Percentiles rank a stretch among this genome's conserved stretches.
Evolutionary conservation across 2,329 filamentous ascomycete species (phyloP).

Genomic region (Epichloe bromicola): DNA sequence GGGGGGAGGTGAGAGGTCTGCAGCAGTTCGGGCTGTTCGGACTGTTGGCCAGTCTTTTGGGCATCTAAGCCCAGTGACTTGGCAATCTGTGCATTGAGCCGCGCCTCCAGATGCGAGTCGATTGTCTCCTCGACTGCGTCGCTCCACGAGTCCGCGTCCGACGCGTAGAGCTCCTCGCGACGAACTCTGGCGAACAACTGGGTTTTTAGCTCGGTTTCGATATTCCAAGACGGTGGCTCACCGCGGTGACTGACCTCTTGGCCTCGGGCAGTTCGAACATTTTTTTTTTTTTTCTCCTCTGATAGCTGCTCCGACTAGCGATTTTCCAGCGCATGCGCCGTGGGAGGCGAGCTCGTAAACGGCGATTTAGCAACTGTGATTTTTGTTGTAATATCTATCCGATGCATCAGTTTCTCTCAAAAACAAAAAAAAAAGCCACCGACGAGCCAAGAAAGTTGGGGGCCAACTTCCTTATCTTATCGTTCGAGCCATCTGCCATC

Average conservation of each 20-base stretch:
- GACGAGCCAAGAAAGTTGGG: background rate
- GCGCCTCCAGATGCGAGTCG: slow-evolving; percentile 27
- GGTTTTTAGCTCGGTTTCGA: background rate
- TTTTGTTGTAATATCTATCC: too few species aligned
- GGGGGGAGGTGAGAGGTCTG: background rate
- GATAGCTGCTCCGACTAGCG: too few species aligned
- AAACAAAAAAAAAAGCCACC: too few species aligned
- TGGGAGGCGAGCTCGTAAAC: background rate
- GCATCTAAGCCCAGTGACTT: slow-evolving; percentile 30
- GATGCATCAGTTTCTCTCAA: too few species aligned
- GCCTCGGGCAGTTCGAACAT: slow-evolving; percentile 20
- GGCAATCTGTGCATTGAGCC: slow-evolving; percentile 35
- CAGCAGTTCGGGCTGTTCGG: background rate
- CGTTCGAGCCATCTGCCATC: slow-evolving; percentile 3
- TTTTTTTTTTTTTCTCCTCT: slow-evolving; percentile 4
- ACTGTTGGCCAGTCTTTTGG: background rate
- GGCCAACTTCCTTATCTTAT: slow-evolving; percentile 13
- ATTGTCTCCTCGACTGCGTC: slow-evolving; percentile 19
- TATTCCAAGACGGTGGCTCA: background rate
- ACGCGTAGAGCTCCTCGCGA: slow-evolving; percentile 37
- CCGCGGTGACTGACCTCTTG: slow-evolving; percentile 16
- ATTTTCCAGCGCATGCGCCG: background rate
- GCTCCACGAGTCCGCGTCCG: slow-evolving; percentile 15
- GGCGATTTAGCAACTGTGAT: background rate
- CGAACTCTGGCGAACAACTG: slow-evolving; percentile 30